Evolutionary conservation across 2,329 filamentous ascomycete species (phyloP), one percentile per base, ranked within the genome.

Genomic region (Orbilia oligospora): DNA sequence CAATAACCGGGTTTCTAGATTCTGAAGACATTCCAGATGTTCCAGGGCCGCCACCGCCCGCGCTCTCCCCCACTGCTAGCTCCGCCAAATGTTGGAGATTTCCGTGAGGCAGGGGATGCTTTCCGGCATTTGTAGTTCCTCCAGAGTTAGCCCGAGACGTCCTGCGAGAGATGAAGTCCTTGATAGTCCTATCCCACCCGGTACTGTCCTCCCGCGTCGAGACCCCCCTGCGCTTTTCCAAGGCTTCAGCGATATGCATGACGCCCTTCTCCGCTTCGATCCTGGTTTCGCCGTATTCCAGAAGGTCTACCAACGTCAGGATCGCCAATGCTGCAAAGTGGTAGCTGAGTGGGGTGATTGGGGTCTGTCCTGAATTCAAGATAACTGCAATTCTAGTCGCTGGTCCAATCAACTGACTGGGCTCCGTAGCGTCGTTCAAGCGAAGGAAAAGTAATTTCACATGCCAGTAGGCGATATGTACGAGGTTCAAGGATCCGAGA

Each of bases 401-500:
- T 5, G 90, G 88, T 83, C 88, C 89, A 20, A 92, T 84, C 16
- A 91, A 86, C 75, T 91, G 88, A 1, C 86, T 84, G 0, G 89
- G 86, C 48, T 88, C 87, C 0, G 88, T 86, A 10, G 86, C 86
- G 0, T 89, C 87, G 44, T 88, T 88, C 68, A 90, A 85, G 1
- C 92, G 86, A 65, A 90, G 89, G 9, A 89, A 87, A 18, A 93
- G 85, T 8, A 93, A 86, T 78, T 90, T 89, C 80, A 89, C 87
- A 83, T 93, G 90, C 88, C 91, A 92, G 84, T 92, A 93, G 18
- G 88, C 88, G 24, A 93, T 86, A 81, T 91, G 89, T 1, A 93
- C 86, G 36, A 91, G 87, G 22, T 89, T 88, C 27, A 90, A 85
- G 51, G 87, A 86, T 12, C 86, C 84, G 83, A 85, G 85, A 56